Conservation (phyloP, 2,329 filamentous ascomycete species). For the Phialemoniopsis sp. region DNA sequence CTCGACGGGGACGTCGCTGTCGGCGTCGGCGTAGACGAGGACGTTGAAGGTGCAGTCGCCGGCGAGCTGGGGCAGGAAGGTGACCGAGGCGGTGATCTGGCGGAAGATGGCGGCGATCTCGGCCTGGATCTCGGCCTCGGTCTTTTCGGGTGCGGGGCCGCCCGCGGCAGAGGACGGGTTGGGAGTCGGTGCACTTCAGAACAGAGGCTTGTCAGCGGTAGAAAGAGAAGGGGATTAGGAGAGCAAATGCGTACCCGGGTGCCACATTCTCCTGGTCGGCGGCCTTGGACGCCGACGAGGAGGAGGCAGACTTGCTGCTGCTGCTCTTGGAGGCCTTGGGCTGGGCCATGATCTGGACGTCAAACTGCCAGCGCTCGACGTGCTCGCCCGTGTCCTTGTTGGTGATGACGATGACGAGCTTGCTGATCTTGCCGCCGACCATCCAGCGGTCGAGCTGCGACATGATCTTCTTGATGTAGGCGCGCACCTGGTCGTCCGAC, state of each 20-base stretch:
- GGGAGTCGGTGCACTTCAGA: too few species aligned
- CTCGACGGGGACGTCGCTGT: conserved; percentile 93
- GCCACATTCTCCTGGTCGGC: conserved; percentile 68
- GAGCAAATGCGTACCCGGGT: conserved; percentile 37
- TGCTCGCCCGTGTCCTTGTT: conserved; percentile 96
- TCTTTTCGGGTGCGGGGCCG: conserved; percentile 62
- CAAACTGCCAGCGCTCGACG: conserved; percentile 97
- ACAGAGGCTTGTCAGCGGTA: too few species aligned
- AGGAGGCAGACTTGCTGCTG: conserved; percentile 47
- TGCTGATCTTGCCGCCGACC: conserved; percentile 93
- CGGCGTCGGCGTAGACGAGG: conserved; percentile 93
- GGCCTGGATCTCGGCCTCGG: conserved; percentile 87
- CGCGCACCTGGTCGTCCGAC: conserved; percentile 95
- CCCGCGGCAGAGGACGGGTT: conserved; percentile 7
- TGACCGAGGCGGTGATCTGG: conserved; percentile 96
- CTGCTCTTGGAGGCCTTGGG: conserved; percentile 29
- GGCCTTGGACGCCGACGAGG: conserved; percentile 41
- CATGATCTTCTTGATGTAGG: conserved; percentile 99
- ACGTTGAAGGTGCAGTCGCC: conserved; percentile 99
- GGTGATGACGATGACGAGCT: conserved; percentile 93
- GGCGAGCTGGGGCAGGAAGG: conserved; percentile 88
- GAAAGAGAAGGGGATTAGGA: neutral
- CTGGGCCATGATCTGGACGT: conserved; percentile 42
- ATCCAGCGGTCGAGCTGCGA: conserved; percentile 97
- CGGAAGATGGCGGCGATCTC: conserved; percentile 97